These are phyloP conservation scores for Xylariaceae sp. DNA, from an alignment of 2,329 filamentous ascomycete genomes.

Conservation along the genomic window DNA sequence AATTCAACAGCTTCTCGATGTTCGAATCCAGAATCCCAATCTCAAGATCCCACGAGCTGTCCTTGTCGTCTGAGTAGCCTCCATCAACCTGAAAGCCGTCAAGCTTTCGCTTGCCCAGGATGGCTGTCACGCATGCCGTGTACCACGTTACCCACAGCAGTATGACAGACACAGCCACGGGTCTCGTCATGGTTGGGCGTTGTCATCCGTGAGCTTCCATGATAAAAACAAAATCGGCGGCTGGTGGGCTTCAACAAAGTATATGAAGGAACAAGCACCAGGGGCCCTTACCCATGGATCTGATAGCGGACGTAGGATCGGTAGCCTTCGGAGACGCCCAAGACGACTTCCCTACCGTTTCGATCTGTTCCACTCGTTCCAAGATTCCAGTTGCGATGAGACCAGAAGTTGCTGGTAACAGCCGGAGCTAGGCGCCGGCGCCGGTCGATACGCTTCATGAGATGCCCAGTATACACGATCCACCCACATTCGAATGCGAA, in stretches of 20 bases:
- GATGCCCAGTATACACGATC: background rate
- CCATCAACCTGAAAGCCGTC: background rate
- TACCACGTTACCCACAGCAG: conserved; percentile 2
- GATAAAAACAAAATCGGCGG: background rate
- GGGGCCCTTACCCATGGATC: too few relatives aligned
- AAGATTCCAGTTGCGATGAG: too few relatives aligned
- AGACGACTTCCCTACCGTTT: background rate
- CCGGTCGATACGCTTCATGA: background rate
- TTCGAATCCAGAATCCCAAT: background rate
- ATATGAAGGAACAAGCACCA: conserved; percentile 1
- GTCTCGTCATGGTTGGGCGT: conserved; percentile 4
- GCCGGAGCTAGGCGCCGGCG: background rate
- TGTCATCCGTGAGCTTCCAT: conserved; percentile 4
- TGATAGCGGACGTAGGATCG: too few relatives aligned
- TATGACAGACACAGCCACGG: conserved; percentile 1
- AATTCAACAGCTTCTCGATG: background rate
- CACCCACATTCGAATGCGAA: background rate
- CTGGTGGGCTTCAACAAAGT: background rate
- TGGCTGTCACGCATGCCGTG: background rate
- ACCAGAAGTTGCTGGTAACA: background rate
- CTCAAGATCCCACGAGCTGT: background rate
- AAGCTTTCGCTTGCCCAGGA: background rate
- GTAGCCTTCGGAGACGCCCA: background rate
- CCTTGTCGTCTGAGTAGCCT: background rate
- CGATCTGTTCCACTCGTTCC: background rate